Percentiles rank a stretch among this genome's conserved stretches.
Conservation (phyloP, 345 rosid species). For the Eucalyptus marginata region DNA sequence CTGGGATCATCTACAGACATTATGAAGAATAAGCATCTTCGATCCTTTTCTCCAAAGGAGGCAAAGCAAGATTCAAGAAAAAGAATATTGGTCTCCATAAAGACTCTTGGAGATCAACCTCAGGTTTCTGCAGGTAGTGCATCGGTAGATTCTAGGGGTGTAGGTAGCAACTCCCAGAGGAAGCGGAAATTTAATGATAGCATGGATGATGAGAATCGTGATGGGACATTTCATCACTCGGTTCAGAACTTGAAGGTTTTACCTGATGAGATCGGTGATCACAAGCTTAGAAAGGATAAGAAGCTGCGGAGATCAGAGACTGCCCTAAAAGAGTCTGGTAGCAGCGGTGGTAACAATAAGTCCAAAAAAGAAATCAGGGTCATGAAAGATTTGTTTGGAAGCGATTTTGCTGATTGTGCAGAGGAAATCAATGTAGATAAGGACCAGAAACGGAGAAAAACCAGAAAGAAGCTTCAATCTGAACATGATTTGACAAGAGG, state of each 20-base stretch:
- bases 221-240: not conserved
- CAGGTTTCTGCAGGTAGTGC: slow-evolving; percentile 23
- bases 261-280: slow-evolving; percentile 25
- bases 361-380: not conserved
- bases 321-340: not conserved
- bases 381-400: slow-evolving; percentile 1
- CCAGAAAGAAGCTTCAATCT: not conserved
- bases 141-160: slow-evolving; percentile 25
- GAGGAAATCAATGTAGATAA: slow-evolving; percentile 12
- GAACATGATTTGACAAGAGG: slow-evolving; percentile 14
- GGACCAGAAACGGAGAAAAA: slow-evolving; percentile 2
- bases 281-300: slow-evolving; percentile 13
- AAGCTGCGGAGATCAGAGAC: slow-evolving; percentile 12
- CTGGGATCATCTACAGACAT: slow-evolving; percentile 4
- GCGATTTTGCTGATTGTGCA: slow-evolving; percentile 7
- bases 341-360: slow-evolving; percentile 2
- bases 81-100: not conserved
- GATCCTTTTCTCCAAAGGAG: slow-evolving; percentile 6
- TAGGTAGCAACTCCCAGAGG: slow-evolving; percentile 10
- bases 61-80: slow-evolving; percentile 4
- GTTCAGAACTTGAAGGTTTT: slow-evolving; percentile 2
- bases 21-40: slow-evolving; percentile 10
- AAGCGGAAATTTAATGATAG: slow-evolving; percentile 28
- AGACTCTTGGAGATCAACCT: slow-evolving; percentile 20
- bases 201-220: slow-evolving; percentile 10